These are phyloP conservation scores for Thielaviopsis ethacetica DNA, from an alignment of 2,329 filamentous ascomycete species.

Conservation along the genomic window DNA sequence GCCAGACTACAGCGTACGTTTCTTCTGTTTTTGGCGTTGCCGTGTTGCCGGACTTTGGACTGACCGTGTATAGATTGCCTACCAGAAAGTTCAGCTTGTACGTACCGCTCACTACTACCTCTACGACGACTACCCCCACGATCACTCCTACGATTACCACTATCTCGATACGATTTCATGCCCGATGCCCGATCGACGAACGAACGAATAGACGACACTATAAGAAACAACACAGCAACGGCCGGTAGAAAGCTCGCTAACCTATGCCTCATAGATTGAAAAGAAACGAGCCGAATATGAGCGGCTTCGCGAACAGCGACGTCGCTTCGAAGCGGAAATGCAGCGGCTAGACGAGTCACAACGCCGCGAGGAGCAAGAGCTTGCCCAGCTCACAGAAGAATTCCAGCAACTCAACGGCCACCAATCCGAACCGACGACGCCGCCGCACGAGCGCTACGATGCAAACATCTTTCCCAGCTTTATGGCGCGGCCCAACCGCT, in stretches of 20 bases:
- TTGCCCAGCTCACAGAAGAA: conserved; percentile 71
- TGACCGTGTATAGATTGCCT: conserved; percentile 4
- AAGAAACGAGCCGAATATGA: conserved; percentile 91
- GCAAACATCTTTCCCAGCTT: conserved; percentile 56
- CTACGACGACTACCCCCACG: conserved; percentile 14
- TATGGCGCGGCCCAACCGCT: conserved; percentile 71
- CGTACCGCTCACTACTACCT: conserved; percentile 18
- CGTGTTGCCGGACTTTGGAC: background rate
- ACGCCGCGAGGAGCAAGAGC: conserved; percentile 65
- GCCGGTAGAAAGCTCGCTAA: too few relatives aligned
- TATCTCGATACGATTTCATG: too few relatives aligned
- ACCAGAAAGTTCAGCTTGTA: conserved; percentile 15
- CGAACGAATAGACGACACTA: too few relatives aligned
- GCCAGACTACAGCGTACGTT: conserved; percentile 4
- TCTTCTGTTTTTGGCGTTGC: background rate
- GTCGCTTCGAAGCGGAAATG: conserved; percentile 84
- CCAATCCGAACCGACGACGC: conserved; percentile 89
- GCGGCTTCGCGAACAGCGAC: conserved; percentile 72
- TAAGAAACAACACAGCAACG: too few relatives aligned
- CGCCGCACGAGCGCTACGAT: conserved; percentile 74
- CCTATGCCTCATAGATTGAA: conserved; percentile 48
- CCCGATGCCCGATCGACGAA: too few relatives aligned
- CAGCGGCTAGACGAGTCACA: conserved; percentile 76
- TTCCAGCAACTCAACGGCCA: conserved; percentile 51
- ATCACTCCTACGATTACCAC: background rate